Conservation (phyloP, 805 yeast species). For the Lachancea sp. region DNA sequence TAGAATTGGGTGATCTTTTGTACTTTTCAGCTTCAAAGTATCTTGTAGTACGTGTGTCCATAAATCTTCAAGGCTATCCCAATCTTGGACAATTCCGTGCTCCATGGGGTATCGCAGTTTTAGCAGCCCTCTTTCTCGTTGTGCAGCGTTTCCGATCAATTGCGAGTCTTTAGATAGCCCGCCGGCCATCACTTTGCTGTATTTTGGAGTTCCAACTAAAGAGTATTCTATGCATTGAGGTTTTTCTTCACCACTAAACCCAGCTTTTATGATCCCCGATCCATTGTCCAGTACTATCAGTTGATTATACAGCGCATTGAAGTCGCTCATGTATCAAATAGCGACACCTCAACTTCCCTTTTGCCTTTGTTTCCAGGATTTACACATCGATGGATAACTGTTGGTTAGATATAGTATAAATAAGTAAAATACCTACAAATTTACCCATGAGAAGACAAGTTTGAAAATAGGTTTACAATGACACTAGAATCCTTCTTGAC, state of each 20-base stretch:
- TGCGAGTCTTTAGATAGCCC: constrained; percentile 56
- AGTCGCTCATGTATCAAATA: constrained; percentile 6
- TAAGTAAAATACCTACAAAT: background rate
- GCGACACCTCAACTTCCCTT: too few species aligned
- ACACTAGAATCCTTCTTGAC: constrained; percentile 51
- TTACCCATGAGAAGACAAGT: background rate
- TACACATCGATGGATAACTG: background rate
- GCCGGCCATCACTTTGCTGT: constrained; percentile 75
- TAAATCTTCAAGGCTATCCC: constrained; percentile 80
- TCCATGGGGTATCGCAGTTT: constrained; percentile 63
- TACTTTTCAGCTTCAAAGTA: constrained; percentile 45
- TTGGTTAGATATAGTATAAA: too few species aligned
- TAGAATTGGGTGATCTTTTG: constrained; percentile 82
- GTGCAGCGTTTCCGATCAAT: constrained; percentile 65
- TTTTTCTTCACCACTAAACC: constrained; percentile 86
- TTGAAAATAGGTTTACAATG: too few species aligned
- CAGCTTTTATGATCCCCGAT: constrained; percentile 77
- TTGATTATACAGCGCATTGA: constrained; percentile 45
- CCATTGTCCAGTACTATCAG: constrained; percentile 81
- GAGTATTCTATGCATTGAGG: constrained; percentile 64
- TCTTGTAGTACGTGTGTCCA: constrained; percentile 66
- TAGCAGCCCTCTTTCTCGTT: constrained; percentile 69
- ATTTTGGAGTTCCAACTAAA: constrained; percentile 76
- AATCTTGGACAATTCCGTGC: constrained; percentile 72
- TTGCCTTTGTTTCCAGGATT: background rate